phyloP scores from a whole-genome alignment of 2,329 filamentous ascomycete species.

The Hymenoscyphus albidus region DNA sequence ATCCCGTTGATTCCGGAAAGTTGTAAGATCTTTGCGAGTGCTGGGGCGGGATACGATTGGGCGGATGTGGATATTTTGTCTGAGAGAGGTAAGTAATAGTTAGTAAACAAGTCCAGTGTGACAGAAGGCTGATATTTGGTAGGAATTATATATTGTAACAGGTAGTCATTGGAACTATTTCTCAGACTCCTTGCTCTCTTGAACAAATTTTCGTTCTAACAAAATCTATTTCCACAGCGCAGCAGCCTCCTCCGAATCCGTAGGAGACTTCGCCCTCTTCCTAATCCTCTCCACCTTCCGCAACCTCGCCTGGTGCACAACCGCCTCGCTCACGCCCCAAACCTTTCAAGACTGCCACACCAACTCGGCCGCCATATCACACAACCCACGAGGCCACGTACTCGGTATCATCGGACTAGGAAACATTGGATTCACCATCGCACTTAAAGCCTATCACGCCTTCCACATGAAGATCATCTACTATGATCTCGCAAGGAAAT shows the following conservation, averaged over 20 bases:
- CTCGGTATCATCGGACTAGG: conserved; percentile 64
- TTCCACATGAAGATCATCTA: conserved; percentile 68
- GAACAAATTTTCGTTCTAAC: not conserved
- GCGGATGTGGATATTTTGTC: conserved; percentile 58
- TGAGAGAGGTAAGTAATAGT: conserved; percentile 41
- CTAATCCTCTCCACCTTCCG: conserved; percentile 68
- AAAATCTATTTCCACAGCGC: conserved; percentile 40
- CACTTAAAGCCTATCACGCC: conserved; percentile 51
- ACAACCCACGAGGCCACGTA: conserved; percentile 57
- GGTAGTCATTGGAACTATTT: conserved; percentile 16
- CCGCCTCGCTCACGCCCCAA: conserved; percentile 26
- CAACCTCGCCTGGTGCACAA: conserved; percentile 54
- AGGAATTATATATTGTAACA: conserved; percentile 68
- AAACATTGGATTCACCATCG: conserved; percentile 60
- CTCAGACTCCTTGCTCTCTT: not conserved
- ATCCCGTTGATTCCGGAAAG: conserved; percentile 50
- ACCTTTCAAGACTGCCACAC: conserved; percentile 57
- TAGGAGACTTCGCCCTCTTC: conserved; percentile 67
- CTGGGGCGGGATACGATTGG: conserved; percentile 62
- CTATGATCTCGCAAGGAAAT: conserved; percentile 52
- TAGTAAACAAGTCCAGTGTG: not conserved
- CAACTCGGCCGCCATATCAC: conserved; percentile 54
- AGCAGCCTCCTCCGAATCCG: conserved; percentile 65
- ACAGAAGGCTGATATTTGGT: not conserved
- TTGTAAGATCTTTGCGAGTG: conserved; percentile 54